Conservation (phyloP, 495 filamentous ascomycete genomes). For the Opeltia flavorubescens region DNA sequence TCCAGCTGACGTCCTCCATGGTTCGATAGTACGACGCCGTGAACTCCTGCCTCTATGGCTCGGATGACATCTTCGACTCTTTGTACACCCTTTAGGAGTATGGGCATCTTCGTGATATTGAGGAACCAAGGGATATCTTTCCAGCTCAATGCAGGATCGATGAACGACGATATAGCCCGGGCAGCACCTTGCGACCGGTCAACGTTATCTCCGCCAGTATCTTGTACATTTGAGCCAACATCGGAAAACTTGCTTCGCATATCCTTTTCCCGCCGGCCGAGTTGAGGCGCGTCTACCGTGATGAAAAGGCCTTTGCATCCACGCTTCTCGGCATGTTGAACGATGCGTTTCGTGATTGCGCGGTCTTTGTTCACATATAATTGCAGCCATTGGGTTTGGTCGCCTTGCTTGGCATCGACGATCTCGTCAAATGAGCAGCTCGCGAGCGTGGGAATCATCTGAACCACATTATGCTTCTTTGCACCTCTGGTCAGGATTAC, state of each 20-base stretch:
- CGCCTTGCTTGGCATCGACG: conserved; percentile 62
- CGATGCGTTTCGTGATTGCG: conserved; percentile 75
- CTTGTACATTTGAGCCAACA: conserved; percentile 70
- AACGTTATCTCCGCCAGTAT: conserved; percentile 41
- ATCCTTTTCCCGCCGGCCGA: conserved; percentile 86
- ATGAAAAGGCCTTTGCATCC: conserved; percentile 97
- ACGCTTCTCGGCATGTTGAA: conserved; percentile 78
- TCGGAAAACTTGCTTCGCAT: conserved; percentile 93
- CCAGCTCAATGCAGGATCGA: conserved; percentile 84
- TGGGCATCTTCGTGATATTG: conserved; percentile 88
- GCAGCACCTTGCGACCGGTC: conserved; percentile 87
- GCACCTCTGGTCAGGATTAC: conserved; percentile 79
- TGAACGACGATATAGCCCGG: conserved; percentile 84
- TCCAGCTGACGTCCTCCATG: conserved; percentile 97
- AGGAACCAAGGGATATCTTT: conserved; percentile 92
- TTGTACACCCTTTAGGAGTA: conserved; percentile 93
- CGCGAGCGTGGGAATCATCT: conserved; percentile 98
- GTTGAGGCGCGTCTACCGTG: conserved; percentile 92
- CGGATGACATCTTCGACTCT: conserved; percentile 85
- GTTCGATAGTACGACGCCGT: conserved; percentile 91
- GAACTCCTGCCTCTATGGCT: conserved; percentile 69
- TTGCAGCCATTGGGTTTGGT: conserved; percentile 92
- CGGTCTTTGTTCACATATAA: conserved; percentile 98
- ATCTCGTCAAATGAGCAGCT: conserved; percentile 98
- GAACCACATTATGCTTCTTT: conserved; percentile 70